Conservation (phyloP, 371 early-diverging fungal genomes). For the Haplosporangium sp. region DNA sequence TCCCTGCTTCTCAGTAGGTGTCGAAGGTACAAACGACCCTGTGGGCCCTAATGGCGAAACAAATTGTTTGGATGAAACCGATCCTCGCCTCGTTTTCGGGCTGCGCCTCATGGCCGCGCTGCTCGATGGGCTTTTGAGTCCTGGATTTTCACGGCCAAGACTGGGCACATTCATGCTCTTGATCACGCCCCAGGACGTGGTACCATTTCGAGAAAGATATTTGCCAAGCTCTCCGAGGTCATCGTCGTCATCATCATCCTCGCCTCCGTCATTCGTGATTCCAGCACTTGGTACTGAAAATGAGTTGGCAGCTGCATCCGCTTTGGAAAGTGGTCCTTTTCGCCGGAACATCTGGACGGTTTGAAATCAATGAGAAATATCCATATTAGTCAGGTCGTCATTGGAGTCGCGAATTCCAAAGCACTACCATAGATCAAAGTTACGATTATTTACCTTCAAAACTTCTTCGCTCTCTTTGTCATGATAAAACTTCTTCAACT, state of each 20-base stretch:
- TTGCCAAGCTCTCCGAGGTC: constrained; percentile 15
- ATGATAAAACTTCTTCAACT: constrained; percentile 39
- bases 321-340: constrained; percentile 38
- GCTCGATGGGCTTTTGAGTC: constrained; percentile 16
- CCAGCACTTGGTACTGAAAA: neutral
- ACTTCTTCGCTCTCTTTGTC: constrained; percentile 48
- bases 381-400: too few relatives aligned
- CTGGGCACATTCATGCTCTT: constrained; percentile 10
- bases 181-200: constrained; percentile 46
- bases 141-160: neutral
- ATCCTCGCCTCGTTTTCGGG: neutral
- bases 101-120: neutral
- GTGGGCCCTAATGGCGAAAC: neutral
- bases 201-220: constrained; percentile 21
- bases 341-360: constrained; percentile 28
- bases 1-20: constrained; percentile 12
- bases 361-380: too few relatives aligned
- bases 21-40: constrained; percentile 21
- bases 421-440: too few relatives aligned
- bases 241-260: constrained; percentile 14
- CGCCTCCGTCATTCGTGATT: neutral
- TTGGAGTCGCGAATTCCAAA: too few relatives aligned
- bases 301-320: constrained; percentile 12
- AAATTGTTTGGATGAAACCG: constrained; percentile 4
- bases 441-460: constrained; percentile 27